Base-by-base conservation (phyloP, 805 yeast genomes). In the Nakazawaea peltata region DNA sequence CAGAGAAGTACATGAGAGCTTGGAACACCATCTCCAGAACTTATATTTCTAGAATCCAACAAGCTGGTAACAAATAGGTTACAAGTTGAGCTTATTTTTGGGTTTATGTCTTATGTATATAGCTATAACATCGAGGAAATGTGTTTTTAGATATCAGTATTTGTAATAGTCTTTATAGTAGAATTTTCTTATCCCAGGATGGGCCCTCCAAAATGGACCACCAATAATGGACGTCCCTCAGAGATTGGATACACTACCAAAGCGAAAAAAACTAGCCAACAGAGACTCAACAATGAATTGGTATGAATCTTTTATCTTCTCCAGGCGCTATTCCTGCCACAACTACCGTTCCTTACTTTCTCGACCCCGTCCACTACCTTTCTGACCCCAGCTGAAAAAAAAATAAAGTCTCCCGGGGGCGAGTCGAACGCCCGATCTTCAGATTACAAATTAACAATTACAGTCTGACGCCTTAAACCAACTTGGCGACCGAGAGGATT, bases 11-110 rank as follows among this genome's bases (percentile, higher is more conserved):
- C 58, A 80, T 87, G 90, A 74, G 81, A 56, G 77, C 94, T 23
- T 88, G 96, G 96, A 86, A 87, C 49, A 66, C 79, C 36, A 68
- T 88, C 28, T 83, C 95, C 10, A 78, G 75, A 53, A 65, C 83
- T 9, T 87, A 86, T 57, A 74, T 86, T 34, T 53, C 74, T 19
- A 74, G 95, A 56, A 81, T 85, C 47, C 87, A 81, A 58, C 71
- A 71, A 48, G 63, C 67, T 11, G 31, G 31, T 5, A 28, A 27
- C 7, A 13, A 17, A 27, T 16, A 7, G 7, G 23, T n/a, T n/a
- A n/a, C n/a, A n/a, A n/a, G n/a, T n/a, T n/a, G n/a, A n/a, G n/a
- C n/a, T n/a, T n/a, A n/a, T n/a, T n/a, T n/a, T n/a, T n/a, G n/a
- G n/a, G 11, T 26, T 8, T 13, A 26, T 26, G 12, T 10, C 8